Evolutionary conservation across 2,329 filamentous ascomycete species (phyloP), one percentile per base, ranked within the genome.

Genomic region (Diplodia sapinea): DNA sequence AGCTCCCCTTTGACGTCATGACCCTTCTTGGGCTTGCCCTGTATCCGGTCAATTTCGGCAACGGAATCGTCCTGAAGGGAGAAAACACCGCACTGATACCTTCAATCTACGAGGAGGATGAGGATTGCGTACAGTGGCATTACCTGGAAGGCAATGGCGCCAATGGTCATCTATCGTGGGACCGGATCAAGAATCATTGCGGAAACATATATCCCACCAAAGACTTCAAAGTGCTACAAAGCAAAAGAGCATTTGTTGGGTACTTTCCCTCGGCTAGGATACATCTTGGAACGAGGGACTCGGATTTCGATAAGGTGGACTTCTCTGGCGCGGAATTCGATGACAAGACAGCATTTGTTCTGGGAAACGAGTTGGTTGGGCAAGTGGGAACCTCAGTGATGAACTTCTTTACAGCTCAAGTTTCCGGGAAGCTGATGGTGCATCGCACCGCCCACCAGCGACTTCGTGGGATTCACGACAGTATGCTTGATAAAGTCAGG

Each of bases 1-100:
- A 62, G 17, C 15, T 62, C 0, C 57, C 57, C 23, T 62, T 62
- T 17, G 57, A 62, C 6, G 1, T 62, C 1, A 62, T 62, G 57
- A 51, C 57, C 0, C 40, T 51, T 2, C 57, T 62, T 8, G 23
- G 57, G 0, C 47, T 62, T 7, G 47, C 23, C 13, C n/a, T 49
- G 9, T 62, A 62, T 11, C 29, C 57, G 2, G 3, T 62, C 8
- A 38, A 50, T 8, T 36, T 49, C 29, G 36, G 26, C 2, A 9
- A 1, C 0, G 57, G 57, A 17, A 36, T 51, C 1, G 0, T 62
- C 0, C 17, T 62, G 2, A 62, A 62, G 13, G 57, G 43, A 0
- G 40, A 62, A 1, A 49, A 33, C 8, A 62, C 57, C 5, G 57
- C 57, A 0, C 5, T 59, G n/a, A 33, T 59, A 2, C 55, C 57